These are phyloP conservation scores for Sapria himalayana DNA, from an alignment of 345 rosid genomes.

Conservation along the genomic window DNA sequence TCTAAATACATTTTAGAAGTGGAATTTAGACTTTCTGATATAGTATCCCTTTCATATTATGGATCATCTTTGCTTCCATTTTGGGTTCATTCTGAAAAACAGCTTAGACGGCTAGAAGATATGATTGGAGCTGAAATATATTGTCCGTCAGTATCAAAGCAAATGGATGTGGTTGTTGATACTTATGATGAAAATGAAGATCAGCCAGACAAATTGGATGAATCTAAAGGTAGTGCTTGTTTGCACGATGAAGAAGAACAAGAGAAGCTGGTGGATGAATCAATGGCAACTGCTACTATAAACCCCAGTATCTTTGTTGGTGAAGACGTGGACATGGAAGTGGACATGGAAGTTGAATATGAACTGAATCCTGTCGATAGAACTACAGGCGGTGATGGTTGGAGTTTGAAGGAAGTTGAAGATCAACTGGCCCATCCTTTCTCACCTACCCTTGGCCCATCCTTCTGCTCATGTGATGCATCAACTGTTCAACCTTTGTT, in stretches of 20 bases:
- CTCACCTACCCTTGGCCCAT: slow-evolving; percentile 15
- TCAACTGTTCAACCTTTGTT: slow-evolving; percentile 39
- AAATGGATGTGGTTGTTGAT: slow-evolving; percentile 28
- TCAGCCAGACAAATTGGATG: slow-evolving; percentile 11
- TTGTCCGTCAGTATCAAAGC: slow-evolving; percentile 41
- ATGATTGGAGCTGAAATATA: slow-evolving; percentile 38
- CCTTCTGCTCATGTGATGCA: slow-evolving; percentile 11
- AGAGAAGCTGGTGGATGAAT: slow-evolving; percentile 13
- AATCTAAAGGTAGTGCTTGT: no score
- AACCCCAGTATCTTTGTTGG: slow-evolving; percentile 14
- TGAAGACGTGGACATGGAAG: slow-evolving; percentile 84
- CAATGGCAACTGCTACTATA: slow-evolving; percentile 10
- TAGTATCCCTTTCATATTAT: slow-evolving; percentile 33
- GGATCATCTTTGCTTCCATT: slow-evolving; percentile 45
- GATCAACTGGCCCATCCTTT: slow-evolving; percentile 15
- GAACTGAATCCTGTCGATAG: slow-evolving; percentile 14
- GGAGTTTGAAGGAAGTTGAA: slow-evolving; percentile 11
- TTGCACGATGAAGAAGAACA: slow-evolving; percentile 10
- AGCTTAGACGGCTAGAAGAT: slow-evolving; percentile 50
- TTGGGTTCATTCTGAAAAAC: slow-evolving; percentile 68
- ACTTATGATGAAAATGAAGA: slow-evolving; percentile 14
- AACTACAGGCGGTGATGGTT: slow-evolving; percentile 8
- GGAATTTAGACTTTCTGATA: slow-evolving; percentile 70
- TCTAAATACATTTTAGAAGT: slow-evolving; percentile 41
- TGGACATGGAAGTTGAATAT: slow-evolving; percentile 96